Base-by-base conservation (phyloP, 768 basidiomycete genomes). In the Xerocomellus dryophilus region DNA sequence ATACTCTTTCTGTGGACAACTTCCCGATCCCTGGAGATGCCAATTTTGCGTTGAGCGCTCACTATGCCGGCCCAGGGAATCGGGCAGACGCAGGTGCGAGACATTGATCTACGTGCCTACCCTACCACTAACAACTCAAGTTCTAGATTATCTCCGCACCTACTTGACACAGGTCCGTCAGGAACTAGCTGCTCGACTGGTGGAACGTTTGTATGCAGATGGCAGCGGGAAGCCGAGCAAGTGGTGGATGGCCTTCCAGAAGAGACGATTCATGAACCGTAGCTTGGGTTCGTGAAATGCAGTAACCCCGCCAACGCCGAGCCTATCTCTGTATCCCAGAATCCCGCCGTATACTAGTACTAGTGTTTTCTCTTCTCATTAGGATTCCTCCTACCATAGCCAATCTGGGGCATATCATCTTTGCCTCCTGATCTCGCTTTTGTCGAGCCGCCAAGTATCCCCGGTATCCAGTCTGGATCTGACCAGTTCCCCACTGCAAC, bases 211-310 rank as follows among this genome's bases (percentile, higher is more conserved):
- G 45, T 99, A 99, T 70, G 91, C 86, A 36, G 93, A 96, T 68
- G 94, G 94, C 6, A 88, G 90, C 4, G 88, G 88, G 53, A 95
- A 91, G 70, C 95, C 97, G 6, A 97, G 90, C 79, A 99, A 99
- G 73, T 99, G 97, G 97, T 99, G 97, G 97, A 96, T 98, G 93
- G 90, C 91, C 20, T 99, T 98, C 84, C 93, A 95, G 73, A 98
- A 97, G 82, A 82, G 95, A 67, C 83, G 91, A 23, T 93, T 93
- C 82, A 93, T 93, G 91, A 91, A 92, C 75, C 85, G 91, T 68
- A 92, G 90, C 71, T 71, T 93, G 69, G 86, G 84, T 54, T 80
- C 81, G 66, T 88, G 78, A 73, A 58, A 45, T 36, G 4, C 23
- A 34, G 18, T 23, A 44, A 48, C 12, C 9, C n/a, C 15, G 40